Conservation (phyloP, 2,329 filamentous ascomycete species). For the Rutstroemia sydowiana region DNA sequence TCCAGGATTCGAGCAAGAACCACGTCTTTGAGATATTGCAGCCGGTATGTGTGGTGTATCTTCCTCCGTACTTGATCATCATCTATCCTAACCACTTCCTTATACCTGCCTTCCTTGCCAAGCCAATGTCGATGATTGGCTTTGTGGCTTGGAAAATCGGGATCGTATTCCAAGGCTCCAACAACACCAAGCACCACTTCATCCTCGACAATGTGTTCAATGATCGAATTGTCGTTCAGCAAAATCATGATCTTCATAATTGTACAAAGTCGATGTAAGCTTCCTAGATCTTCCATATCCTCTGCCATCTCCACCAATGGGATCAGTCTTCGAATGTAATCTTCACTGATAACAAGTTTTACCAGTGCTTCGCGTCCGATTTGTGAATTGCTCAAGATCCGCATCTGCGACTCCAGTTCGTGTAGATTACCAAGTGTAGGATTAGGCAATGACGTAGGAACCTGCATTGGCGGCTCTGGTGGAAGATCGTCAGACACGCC, state of each 20-base stretch:
- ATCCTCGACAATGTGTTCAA: conserved; percentile 88
- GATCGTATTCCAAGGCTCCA: conserved; percentile 93
- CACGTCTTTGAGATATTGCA: conserved; percentile 98
- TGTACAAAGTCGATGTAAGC: conserved; percentile 88
- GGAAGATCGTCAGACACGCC: conserved; percentile 78
- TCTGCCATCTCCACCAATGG: conserved; percentile 84
- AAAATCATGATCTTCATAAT: conserved; percentile 97
- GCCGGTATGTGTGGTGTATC: conserved; percentile 91
- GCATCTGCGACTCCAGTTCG: conserved; percentile 81
- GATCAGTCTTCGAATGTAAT: conserved; percentile 82
- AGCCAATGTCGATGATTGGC: conserved; percentile 95
- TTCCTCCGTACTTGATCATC: conserved; percentile 75
- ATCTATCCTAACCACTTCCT: conserved; percentile 90
- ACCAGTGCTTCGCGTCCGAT: conserved; percentile 77
- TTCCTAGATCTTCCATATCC: conserved; percentile 77
- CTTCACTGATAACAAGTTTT: conserved; percentile 77
- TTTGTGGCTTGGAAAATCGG: conserved; percentile 95
- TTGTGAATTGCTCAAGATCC: conserved; percentile 65
- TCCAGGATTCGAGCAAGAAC: conserved; percentile 92
- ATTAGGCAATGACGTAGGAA: conserved; percentile 65
- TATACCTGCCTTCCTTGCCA: conserved; percentile 80
- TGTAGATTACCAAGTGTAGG: conserved; percentile 75
- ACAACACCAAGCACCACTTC: conserved; percentile 86
- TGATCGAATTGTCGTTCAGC: conserved; percentile 89
- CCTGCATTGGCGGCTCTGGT: conserved; percentile 58